Percentiles rank a stretch among this genome's conserved stretches.
These are phyloP conservation scores for Epichloe gansuensis DNA, from an alignment of 2,329 filamentous ascomycete genomes.

Conservation along the genomic window DNA sequence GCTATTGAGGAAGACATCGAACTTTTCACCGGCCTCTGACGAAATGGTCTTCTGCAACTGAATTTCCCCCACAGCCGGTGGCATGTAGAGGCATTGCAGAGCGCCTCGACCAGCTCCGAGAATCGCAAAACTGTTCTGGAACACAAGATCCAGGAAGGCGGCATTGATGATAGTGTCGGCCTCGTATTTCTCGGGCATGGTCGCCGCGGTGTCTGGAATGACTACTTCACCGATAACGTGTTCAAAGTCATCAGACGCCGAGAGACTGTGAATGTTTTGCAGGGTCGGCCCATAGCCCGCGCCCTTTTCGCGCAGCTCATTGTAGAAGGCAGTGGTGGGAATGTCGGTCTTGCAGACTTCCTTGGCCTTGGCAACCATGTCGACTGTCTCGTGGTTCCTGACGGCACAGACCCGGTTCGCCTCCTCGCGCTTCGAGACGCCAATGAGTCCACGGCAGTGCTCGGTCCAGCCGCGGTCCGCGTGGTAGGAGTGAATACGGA, in stretches of 20 bases:
- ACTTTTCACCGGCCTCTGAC: background rate
- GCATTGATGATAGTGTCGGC: conserved; percentile 31
- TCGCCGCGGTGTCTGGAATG: conserved; percentile 27
- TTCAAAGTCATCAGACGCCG: background rate
- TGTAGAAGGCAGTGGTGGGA: conserved; percentile 8
- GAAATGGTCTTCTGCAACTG: conserved; percentile 8
- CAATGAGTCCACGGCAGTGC: conserved; percentile 42
- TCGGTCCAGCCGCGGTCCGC: conserved; percentile 41
- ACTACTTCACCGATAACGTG: background rate
- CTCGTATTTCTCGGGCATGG: conserved; percentile 34
- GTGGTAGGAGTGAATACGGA: conserved; percentile 41
- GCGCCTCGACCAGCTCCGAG: conserved; percentile 20
- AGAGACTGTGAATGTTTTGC: background rate
- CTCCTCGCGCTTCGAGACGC: conserved; percentile 14
- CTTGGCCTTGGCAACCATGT: conserved; percentile 9
- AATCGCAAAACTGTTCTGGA: conserved; percentile 27
- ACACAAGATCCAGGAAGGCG: conserved; percentile 30
- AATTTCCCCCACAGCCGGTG: conserved; percentile 18
- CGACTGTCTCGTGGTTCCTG: background rate
- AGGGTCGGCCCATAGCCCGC: conserved; percentile 11
- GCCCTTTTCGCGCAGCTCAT: conserved; percentile 13
- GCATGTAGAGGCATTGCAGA: conserved; percentile 25
- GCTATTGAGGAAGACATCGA: background rate
- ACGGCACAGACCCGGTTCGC: background rate
- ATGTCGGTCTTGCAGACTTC: conserved; percentile 10